These are phyloP conservation scores for Fomitopsis betulina DNA, from an alignment of 1,284 basidiomycete genomes.

Conservation along the genomic window DNA sequence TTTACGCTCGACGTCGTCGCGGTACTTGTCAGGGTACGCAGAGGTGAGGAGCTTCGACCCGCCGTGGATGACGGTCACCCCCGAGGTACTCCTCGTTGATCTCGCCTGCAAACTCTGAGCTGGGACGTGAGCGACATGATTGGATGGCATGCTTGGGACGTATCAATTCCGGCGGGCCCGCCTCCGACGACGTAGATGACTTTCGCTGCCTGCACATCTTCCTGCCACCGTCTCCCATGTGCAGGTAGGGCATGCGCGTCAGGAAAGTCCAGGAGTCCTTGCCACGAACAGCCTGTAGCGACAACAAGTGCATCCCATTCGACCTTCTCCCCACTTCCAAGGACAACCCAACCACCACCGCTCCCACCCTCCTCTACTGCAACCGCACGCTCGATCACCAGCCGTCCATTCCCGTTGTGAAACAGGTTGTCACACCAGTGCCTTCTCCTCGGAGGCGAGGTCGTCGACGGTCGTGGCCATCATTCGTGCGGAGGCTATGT, in stretches of 20 bases:
- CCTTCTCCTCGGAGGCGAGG: conserved; percentile 26
- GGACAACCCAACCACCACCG: conserved; percentile 39
- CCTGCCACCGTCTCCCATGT: conserved; percentile 39
- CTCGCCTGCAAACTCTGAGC: conserved; percentile 52
- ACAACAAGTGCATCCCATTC: conserved; percentile 51
- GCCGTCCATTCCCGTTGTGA: conserved; percentile 40
- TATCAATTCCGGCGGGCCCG: conserved; percentile 60
- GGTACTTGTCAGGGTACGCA: conserved; percentile 52
- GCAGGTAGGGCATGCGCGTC: conserved; percentile 34
- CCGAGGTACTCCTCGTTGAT: conserved; percentile 49
- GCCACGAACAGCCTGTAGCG: conserved; percentile 54
- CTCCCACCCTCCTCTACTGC: conserved; percentile 34
- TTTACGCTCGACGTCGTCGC: conserved; percentile 40
- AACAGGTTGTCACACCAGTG: conserved; percentile 42
- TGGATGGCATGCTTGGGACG: conserved; percentile 8
- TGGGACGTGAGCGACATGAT: background rate
- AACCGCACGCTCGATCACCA: conserved; percentile 39
- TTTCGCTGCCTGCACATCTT: conserved; percentile 41
- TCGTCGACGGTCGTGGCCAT: conserved; percentile 28
- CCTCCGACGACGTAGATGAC: conserved; percentile 57
- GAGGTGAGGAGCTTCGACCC: conserved; percentile 48
- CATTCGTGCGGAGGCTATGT: conserved; percentile 31
- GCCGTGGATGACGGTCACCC: conserved; percentile 63
- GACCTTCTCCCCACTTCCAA: conserved; percentile 45
- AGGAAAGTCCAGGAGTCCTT: conserved; percentile 44